Evolutionary conservation across 75 land plant species (phyloP), one percentile per base, ranked within the genome.

Genomic region (Cupressus sempervirens): DNA sequence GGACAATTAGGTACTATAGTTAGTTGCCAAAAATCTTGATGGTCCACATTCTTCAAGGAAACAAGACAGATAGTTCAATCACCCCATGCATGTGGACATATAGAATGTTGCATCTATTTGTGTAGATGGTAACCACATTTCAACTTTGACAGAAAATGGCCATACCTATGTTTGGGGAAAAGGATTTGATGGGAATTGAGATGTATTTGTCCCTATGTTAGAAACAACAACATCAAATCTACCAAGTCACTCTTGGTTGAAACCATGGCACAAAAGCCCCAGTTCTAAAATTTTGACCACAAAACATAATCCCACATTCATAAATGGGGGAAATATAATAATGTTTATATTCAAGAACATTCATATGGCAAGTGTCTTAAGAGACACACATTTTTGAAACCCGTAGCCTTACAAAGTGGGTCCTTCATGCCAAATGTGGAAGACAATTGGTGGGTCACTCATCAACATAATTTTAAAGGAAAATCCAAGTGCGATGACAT

Each of bases 121-220:
- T 87, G 98, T 96, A 58, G 93, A 93, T 91, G 98, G 99, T 62
- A 96, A 98, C 86, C 99, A 96, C 84, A 96, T 96, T 90, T 95
- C 96, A 77, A 98, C 98, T 68, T 87, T 96, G 58, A 85, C 91
- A 88, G 91, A 87, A 85, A 88, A 88, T 85, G 94, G 97, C 40
- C 85, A 88, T 43, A 83, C 94, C 20, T 92, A 92, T 91, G 85
- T 91, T 23, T 98, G 99, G 98, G 98, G 98, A 88, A 91, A 95
- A 92, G 95, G 96, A 29, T 98, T 91, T 54, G 50, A 84, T 80
- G 85, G 90, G 38, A 83, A 56, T 80, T 50, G 89, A 50, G 92
- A 94, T 88, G 75, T 79, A 76, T 40, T 46, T 72, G 1, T 23
- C 23, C 98, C 99, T 38, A 85, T 65, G 58, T 46, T 36, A 76